These are phyloP conservation scores for Fusarium burgessii DNA, from an alignment of 2,329 filamentous ascomycete genomes.

Conservation along the genomic window DNA sequence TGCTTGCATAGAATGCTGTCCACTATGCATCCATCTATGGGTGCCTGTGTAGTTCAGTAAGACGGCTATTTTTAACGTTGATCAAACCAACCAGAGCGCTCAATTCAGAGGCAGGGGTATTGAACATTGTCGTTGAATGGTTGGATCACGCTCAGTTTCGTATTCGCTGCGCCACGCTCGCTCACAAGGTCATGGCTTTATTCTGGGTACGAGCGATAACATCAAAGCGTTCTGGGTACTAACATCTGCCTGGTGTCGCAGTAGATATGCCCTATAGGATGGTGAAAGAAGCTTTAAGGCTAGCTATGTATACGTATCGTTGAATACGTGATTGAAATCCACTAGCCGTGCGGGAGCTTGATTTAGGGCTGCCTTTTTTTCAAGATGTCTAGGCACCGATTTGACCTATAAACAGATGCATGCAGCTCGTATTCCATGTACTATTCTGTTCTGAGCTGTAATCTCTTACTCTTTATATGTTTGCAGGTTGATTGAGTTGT, in stretches of 20 bases:
- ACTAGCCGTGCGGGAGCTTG: background rate
- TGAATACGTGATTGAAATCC: too few relatives aligned
- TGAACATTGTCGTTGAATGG: background rate
- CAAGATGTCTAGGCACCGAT: background rate
- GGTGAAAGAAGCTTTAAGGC: background rate
- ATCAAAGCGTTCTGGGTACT: background rate
- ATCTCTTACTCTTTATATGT: too few relatives aligned
- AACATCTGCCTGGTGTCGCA: background rate
- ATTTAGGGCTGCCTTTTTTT: background rate
- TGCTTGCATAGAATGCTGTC: background rate
- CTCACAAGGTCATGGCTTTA: background rate
- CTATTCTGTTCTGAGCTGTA: background rate
- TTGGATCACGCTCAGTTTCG: background rate
- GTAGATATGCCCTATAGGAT: background rate
- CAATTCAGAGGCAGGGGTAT: background rate
- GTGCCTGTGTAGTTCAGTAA: background rate
- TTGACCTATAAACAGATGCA: background rate
- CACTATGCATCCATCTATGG: background rate
- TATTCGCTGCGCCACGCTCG: constrained; percentile 13
- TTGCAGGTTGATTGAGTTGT: too few relatives aligned
- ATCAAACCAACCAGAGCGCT: background rate
- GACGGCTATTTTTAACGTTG: constrained; percentile 5
- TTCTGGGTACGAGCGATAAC: background rate
- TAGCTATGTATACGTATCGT: too few relatives aligned
- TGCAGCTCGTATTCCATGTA: background rate